These are phyloP conservation scores for Fusarium continuum DNA, from an alignment of 2,329 filamentous ascomycete species.

Conservation along the genomic window DNA sequence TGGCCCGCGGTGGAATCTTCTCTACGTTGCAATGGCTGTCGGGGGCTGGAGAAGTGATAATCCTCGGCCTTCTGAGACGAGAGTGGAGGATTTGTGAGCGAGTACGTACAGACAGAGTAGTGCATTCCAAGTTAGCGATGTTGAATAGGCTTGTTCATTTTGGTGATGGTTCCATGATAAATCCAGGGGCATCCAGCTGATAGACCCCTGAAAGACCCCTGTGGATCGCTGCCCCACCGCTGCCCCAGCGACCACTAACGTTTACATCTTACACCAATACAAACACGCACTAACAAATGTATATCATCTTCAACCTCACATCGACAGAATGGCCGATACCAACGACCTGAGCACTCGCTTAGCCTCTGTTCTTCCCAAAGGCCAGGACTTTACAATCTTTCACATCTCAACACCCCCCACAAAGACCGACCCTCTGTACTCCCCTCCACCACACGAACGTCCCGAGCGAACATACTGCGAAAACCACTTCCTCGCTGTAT, in stretches of 20 bases:
- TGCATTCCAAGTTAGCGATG: too few species aligned
- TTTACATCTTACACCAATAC: conserved; percentile 13
- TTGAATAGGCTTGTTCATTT: too few species aligned
- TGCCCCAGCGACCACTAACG: conserved; percentile 28
- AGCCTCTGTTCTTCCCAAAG: conserved; percentile 62
- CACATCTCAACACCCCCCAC: conserved; percentile 89
- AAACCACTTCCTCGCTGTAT: conserved; percentile 75
- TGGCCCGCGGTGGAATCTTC: conserved; percentile 39
- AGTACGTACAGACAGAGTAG: too few species aligned
- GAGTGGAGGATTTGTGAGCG: background rate
- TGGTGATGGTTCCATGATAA: too few species aligned
- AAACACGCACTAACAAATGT: background rate
- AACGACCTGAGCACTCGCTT: conserved; percentile 45
- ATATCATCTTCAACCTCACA: conserved; percentile 2
- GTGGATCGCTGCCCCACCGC: conserved; percentile 9
- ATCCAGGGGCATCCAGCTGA: too few species aligned
- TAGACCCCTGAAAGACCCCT: conserved; percentile 16
- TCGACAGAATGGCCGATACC: conserved; percentile 26
- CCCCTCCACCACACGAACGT: conserved; percentile 75
- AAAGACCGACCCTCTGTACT: conserved; percentile 78
- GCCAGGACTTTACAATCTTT: conserved; percentile 72
- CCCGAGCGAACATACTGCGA: conserved; percentile 86
- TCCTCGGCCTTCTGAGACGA: conserved; percentile 3
- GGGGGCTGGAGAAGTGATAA: conserved; percentile 31
- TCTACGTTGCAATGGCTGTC: conserved; percentile 33